Base-by-base conservation (phyloP, 1,139 yeast species). In the Hansenula anomala region DNA sequence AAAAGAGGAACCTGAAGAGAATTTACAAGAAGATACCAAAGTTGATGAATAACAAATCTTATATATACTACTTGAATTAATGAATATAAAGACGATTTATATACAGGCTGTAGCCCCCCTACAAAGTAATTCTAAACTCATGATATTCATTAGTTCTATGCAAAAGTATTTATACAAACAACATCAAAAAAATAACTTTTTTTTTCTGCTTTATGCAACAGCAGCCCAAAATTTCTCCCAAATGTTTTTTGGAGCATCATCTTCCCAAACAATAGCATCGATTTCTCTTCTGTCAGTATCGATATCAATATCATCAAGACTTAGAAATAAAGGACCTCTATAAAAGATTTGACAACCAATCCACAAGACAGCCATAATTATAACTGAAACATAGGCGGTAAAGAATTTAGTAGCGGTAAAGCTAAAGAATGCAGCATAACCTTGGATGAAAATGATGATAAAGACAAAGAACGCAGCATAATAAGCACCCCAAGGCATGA, bases 371-470 rank as follows among this genome's bases (percentile, higher is more conserved):
- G 67, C 68, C 60, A 78, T 79, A 41, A 82, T 59, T 34, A 80
- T 69, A 27, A 79, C 64, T 4, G 88, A 80, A 36, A 82, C 63
- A 53, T 82, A 82, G n/a, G 82, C 73, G 16, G 86, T 75, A 58
- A 81, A 77, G 64, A 82, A 82, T 34, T 64, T 65, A 6, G 75
- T 56, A 1, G 73, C 84, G 36, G 63, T 67, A 54, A 82, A 69
- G 33, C 64, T 67, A 39, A 73, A 78, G 64, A 81, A 82, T 2
- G 75, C 77, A 1, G 68, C 61, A 61, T 75, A 85, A 23, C 95
- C 95, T 63, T 85, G 90, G 45, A 86, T 69, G 50, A 84, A 66
- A 27, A 77, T 75, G 26, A 82, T 63, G 36, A 74, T 55, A 42
- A 75, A 64, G 42, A 78, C 64, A 39, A 59, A 59, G 38, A 67